Base-by-base conservation (phyloP, 73 alveolate genomes). In the Diophrys sp. region DNA sequence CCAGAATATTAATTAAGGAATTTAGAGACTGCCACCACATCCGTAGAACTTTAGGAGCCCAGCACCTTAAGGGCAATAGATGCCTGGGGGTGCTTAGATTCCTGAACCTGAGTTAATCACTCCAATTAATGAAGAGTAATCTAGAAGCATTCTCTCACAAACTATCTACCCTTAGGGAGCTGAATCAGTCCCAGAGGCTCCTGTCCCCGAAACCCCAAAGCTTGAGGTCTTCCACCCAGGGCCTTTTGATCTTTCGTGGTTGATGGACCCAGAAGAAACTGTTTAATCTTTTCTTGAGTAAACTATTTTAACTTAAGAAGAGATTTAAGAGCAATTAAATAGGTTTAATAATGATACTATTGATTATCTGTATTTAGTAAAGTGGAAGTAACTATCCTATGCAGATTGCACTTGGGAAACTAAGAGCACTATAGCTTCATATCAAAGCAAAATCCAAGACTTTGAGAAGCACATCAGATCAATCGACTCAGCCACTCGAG, bases 391-490 rank as follows among this genome's bases (percentile, higher is more conserved):
- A 56, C 76, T 89, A 31, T 87, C 95, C 33, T 92, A 92, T 71
- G 34, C 75, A 33, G 89, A 85, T 75, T 18, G 85, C 8, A 87
- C 98, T 23, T 92, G 98, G 98, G 98, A 92, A 82, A 89, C 91
- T 2, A 91, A 90, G 67, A 74, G 90, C 23, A 29, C 79, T 0
- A 27, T 93, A 26, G 70, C 56, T 25, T 75, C 75, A 26, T 78
- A 73, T 74, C 88, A 82, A 14, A 81, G 78, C 29, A 78, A 87
- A 31, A 86, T 92, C 27, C 14, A 71, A 53, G 98, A 92, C 28
- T 92, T 81, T 66, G 71, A 82, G 30, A 75, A 75, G 69, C 82
- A 82, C 81, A 89, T 88, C 75, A 73, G 95, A 71, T 78, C 95
- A 23, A 68, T 89, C 32, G 95, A 90, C 67, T 62, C 82, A n/a